Evolutionary conservation across 805 yeast species (phyloP), one percentile per base, ranked within the genome.

Genomic region (Metschnikowia continentalis): DNA sequence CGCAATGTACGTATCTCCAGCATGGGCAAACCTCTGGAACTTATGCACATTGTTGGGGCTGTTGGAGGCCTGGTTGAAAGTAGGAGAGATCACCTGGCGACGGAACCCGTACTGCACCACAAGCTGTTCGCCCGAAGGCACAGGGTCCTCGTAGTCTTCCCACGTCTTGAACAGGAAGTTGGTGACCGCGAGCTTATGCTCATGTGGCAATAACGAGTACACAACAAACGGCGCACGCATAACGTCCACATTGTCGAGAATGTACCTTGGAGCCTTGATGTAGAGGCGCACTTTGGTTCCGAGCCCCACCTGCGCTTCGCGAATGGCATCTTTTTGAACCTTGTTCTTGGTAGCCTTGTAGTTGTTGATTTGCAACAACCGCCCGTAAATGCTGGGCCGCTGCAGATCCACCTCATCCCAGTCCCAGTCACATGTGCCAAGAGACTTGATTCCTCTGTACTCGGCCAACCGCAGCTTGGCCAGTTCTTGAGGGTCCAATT

Each of bases 101-200:
- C 98, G 84, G 48, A 92, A 88, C 23, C 99, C 99, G 64, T 90
- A 91, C 70, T 94, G 98, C 14, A 88, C 92, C 48, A 91, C 74
- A 57, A 94, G 73, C 32, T 83, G 69, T 43, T 88, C 95, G 59
- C 86, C 85, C n/a, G 96, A 81, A 44, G 90, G 86, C 51, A 94
- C 78, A 32, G 98, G 96, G 48, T 81, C 80, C 44, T 87, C 91
- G 61, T 84, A 89, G 57, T 87, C 95, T 69, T 92, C 95, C 91
- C 97, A 90, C 32, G 94, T 79, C 59, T 86, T 83, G 54, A 90
- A 80, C 6, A 92, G 80, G 62, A 89, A 84, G 69, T 92, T 90
- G 52, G 88, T 84, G 36, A 88, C 86, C 0, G 96, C 86, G 54
- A 82, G 78, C 66, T 91, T 87, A 65, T 90, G 95, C 67, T 94